Evolutionary conservation across 345 rosid genomes (phyloP).

Genomic region (Salix exigua): DNA sequence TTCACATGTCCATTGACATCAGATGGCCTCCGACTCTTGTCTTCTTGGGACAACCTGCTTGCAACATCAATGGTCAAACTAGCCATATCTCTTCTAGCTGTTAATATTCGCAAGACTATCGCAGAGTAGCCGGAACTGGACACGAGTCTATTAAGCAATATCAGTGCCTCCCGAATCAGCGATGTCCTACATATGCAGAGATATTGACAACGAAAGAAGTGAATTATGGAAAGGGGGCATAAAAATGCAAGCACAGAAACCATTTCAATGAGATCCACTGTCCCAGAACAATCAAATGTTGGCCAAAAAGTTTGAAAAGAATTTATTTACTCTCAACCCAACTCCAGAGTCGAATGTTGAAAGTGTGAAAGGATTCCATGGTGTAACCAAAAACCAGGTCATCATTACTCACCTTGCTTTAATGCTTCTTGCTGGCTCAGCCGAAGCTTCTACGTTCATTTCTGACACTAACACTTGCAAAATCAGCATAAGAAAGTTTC

Average conservation of each 20-base stretch:
- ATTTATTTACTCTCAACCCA: too few relatives aligned
- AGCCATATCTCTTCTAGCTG: constrained; percentile 73
- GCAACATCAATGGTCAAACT: constrained; percentile 69
- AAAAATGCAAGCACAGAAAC: background rate
- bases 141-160: constrained; percentile 73
- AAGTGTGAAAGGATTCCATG: too few relatives aligned
- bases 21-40: constrained; percentile 15
- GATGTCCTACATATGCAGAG: constrained; percentile 40
- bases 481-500: constrained; percentile 61
- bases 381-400: background rate
- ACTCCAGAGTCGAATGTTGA: too few relatives aligned
- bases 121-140: constrained; percentile 57
- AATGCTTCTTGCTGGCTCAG: constrained; percentile 38
- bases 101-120: constrained; percentile 46
- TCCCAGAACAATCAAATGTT: too few relatives aligned
- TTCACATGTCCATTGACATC: constrained; percentile 42
- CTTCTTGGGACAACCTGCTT: constrained; percentile 55
- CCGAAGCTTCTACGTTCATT: constrained; percentile 49
- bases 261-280: background rate
- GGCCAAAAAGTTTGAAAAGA: too few relatives aligned
- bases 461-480: constrained; percentile 66
- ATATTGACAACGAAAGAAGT: background rate
- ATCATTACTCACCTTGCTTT: constrained; percentile 54
- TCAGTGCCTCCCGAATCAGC: constrained; percentile 71
- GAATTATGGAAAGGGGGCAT: background rate